phyloP scores from a whole-genome alignment of 176 grass and related monocot species.

The Oryza coarctata region DNA sequence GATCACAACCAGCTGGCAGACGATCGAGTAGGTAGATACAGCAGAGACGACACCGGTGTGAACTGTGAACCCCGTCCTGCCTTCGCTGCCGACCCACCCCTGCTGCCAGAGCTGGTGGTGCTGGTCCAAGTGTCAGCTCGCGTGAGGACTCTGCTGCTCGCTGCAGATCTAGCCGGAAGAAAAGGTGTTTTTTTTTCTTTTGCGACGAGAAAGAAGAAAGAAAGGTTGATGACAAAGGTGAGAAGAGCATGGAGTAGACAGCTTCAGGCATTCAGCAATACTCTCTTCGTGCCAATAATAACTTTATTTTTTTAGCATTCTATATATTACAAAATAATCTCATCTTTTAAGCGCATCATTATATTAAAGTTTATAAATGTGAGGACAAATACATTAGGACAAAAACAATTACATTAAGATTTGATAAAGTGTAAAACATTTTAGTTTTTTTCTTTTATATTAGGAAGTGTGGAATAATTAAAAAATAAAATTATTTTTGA shows the following conservation, averaged over 20 bases:
- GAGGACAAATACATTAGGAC: too few relatives aligned
- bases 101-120: not conserved
- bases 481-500: too few relatives aligned
- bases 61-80: not conserved
- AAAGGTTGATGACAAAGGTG: not conserved
- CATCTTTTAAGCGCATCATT: too few relatives aligned
- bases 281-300: too few relatives aligned
- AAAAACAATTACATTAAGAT: too few relatives aligned
- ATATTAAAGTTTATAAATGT: too few relatives aligned
- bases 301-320: too few relatives aligned
- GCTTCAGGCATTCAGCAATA: not conserved
- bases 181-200: not conserved
- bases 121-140: constrained; percentile 36
- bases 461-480: too few relatives aligned
- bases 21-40: not conserved
- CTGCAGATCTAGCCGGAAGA: constrained; percentile 38
- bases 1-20: not conserved
- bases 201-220: not conserved
- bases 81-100: constrained; percentile 11
- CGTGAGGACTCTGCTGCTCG: constrained; percentile 10
- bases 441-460: too few relatives aligned
- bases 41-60: not conserved
- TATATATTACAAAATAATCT: too few relatives aligned
- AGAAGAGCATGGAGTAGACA: not conserved
- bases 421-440: too few relatives aligned